Conservation (phyloP, 2,329 filamentous ascomycete species). For the Pseudogymnoascus sp. region DNA sequence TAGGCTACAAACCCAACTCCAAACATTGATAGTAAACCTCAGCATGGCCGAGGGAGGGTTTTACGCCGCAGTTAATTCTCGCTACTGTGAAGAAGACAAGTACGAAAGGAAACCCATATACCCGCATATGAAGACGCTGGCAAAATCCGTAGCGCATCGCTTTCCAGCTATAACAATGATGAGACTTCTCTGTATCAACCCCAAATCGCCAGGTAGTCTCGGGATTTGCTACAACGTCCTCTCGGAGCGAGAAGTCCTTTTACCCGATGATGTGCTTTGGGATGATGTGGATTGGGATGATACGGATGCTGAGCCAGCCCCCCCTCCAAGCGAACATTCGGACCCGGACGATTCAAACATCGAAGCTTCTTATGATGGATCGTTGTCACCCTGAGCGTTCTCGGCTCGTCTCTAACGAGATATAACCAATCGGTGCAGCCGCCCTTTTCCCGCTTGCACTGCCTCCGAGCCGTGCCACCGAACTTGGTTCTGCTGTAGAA, state of each 20-base stretch:
- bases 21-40: background rate
- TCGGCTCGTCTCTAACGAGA: background rate
- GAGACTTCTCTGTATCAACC: background rate
- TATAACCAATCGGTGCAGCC: background rate
- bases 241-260: background rate
- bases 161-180: background rate
- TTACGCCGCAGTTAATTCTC: background rate
- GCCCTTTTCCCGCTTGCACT: background rate
- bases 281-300: slow-evolving; percentile 9
- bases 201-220: background rate
- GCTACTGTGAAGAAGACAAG: background rate
- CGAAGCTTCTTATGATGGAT: background rate
- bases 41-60: background rate
- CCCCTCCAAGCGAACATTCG: background rate
- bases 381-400: background rate
- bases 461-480: background rate
- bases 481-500: background rate
- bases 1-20: background rate
- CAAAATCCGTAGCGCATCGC: background rate
- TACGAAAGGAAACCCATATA: background rate
- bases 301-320: background rate
- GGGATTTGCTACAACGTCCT: background rate
- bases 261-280: background rate
- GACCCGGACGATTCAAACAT: background rate
- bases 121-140: background rate